Evolutionary conservation across 495 filamentous ascomycete genomes (phyloP).

Genomic region (Penicillium angulare): DNA sequence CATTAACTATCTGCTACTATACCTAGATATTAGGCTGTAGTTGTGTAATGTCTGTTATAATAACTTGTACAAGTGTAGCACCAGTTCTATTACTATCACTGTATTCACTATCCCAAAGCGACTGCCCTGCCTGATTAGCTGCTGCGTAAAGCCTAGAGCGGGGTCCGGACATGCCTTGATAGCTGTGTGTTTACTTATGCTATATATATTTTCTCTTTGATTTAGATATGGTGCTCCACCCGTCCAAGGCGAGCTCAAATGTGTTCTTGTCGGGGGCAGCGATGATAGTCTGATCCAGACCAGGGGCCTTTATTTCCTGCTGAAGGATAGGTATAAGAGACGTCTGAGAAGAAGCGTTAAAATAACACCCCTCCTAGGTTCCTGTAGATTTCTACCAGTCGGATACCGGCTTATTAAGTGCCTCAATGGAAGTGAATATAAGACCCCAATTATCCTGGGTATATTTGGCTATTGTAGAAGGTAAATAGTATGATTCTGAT

Average conservation of each 20-base stretch:
- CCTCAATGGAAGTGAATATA: constrained; percentile 12
- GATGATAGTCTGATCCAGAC: constrained; percentile 5
- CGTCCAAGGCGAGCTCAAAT: constrained; percentile 3
- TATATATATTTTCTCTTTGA: constrained; percentile 1
- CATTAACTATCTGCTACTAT: constrained; percentile 10
- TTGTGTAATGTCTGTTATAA: constrained; percentile 7
- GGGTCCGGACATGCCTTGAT: constrained; percentile 1
- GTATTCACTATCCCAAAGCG: constrained; percentile 15
- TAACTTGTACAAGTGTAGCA: not conserved
- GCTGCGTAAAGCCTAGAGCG: constrained; percentile 5
- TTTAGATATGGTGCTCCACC: constrained; percentile 11
- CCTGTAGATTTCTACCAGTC: constrained; percentile 11
- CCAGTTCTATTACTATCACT: constrained; percentile 10
- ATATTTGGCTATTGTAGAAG: constrained; percentile 14
- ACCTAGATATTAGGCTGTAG: constrained; percentile 12
- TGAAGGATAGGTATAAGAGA: constrained; percentile 7
- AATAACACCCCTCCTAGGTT: constrained; percentile 14
- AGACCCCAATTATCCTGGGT: constrained; percentile 12
- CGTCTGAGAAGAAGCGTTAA: constrained; percentile 5
- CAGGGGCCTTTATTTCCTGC: constrained; percentile 5
- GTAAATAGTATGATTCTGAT: constrained; percentile 14
- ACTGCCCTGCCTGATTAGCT: constrained; percentile 5
- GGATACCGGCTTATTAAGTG: constrained; percentile 12
- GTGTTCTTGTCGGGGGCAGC: constrained; percentile 10
- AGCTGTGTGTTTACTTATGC: constrained; percentile 9